phyloP scores from a whole-genome alignment of 331 rosid genomes.

The Quercus lobata region DNA sequence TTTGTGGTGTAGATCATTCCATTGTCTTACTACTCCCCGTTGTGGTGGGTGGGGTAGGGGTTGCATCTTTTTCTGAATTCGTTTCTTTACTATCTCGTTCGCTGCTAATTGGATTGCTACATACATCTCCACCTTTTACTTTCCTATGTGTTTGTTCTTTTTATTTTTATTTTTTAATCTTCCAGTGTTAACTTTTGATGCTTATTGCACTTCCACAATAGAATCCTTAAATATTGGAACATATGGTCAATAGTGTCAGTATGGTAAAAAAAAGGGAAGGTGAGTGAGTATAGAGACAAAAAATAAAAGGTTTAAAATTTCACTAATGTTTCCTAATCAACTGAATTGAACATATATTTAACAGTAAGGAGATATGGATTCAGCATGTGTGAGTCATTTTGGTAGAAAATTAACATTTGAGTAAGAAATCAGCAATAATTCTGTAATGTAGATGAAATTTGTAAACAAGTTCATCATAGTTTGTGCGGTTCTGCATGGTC shows the following conservation, averaged over 20 bases:
- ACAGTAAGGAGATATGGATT: neutral
- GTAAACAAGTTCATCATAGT: neutral
- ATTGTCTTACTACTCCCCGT: neutral
- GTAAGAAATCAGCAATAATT: neutral
- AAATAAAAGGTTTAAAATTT: neutral
- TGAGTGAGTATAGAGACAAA: neutral
- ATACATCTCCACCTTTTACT: neutral
- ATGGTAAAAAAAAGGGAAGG: neutral
- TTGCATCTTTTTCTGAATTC: neutral
- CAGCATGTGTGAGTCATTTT: neutral
- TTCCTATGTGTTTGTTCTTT: neutral
- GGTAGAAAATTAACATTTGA: neutral
- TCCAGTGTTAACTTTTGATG: neutral
- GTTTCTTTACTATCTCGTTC: neutral
- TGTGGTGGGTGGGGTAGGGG: no score
- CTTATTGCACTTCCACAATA: neutral
- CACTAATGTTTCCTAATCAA: neutral
- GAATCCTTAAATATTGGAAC: neutral
- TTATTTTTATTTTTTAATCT: neutral
- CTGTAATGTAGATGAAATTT: neutral
- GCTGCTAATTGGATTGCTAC: neutral
- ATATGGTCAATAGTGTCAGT: neutral
- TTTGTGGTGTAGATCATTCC: neutral
- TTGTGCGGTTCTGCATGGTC: neutral
- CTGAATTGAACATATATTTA: neutral